Evolutionary conservation across 441 rosid genomes (phyloP).

Genomic region (Adansonia rubrostipa): DNA sequence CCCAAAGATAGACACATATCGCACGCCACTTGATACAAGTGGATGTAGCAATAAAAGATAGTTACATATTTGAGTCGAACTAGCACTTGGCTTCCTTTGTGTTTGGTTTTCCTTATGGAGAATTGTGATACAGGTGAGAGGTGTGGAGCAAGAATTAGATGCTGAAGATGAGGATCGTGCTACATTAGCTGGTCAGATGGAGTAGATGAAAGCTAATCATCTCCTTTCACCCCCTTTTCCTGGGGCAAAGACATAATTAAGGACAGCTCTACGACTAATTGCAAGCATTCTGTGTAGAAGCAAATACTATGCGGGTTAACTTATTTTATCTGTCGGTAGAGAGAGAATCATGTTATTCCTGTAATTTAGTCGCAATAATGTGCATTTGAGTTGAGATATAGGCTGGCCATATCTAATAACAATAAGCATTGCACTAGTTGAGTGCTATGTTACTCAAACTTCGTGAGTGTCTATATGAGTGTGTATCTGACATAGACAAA

Average conservation of each 20-base stretch:
- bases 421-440: no score
- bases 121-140: conserved; percentile 64
- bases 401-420: no score
- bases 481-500: no score
- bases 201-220: conserved; percentile 36
- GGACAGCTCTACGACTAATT: no score
- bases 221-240: not conserved
- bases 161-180: conserved; percentile 60
- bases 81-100: not conserved
- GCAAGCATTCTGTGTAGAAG: not conserved
- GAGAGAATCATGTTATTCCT: conserved; percentile 2
- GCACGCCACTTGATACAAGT: not conserved
- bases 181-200: conserved; percentile 55
- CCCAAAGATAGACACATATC: not conserved
- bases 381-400: not conserved
- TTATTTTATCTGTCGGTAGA: not conserved
- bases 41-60: no score
- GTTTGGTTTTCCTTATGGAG: conserved; percentile 18
- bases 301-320: not conserved
- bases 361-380: not conserved
- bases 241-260: not conserved
- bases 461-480: no score
- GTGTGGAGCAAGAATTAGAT: conserved; percentile 85
- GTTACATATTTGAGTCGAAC: not conserved
- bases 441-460: no score